Evolutionary conservation across 768 basidiomycete species (phyloP).

Genomic region (Infundibulicybe gibba): DNA sequence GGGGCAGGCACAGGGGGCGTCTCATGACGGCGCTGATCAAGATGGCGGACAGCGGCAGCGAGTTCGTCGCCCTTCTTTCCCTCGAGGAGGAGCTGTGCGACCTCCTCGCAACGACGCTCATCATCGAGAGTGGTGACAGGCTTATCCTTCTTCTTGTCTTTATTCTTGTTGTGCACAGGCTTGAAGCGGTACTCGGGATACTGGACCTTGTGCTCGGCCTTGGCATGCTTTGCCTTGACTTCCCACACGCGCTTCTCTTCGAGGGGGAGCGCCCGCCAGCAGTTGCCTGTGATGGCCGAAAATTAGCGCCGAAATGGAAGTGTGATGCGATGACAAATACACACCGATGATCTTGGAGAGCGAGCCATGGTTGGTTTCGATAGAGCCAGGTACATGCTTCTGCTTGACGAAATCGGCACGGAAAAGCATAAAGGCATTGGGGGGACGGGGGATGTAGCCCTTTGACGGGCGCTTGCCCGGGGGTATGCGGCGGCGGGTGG

Average conservation of each 20-base stretch:
- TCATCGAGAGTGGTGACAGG: conserved; percentile 41
- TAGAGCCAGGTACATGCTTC: conserved; percentile 74
- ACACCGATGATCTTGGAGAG: conserved; percentile 47
- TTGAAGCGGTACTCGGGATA: conserved; percentile 67
- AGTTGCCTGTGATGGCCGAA: conserved; percentile 57
- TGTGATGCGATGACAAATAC: conserved; percentile 20
- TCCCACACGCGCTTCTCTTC: conserved; percentile 76
- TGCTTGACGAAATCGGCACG: conserved; percentile 77
- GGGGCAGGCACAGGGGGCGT: conserved; percentile 10
- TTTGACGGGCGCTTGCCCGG: conserved; percentile 58
- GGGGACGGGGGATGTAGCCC: conserved; percentile 75
- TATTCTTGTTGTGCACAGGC: conserved; percentile 51
- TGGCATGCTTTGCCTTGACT: conserved; percentile 65
- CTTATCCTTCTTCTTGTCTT: conserved; percentile 37
- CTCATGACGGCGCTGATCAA: conserved; percentile 35
- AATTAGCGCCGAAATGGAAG: conserved; percentile 19
- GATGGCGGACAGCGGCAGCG: conserved; percentile 51
- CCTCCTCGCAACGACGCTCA: conserved; percentile 64
- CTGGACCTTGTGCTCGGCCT: conserved; percentile 63
- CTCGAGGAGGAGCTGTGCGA: conserved; percentile 59
- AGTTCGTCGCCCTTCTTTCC: conserved; percentile 72
- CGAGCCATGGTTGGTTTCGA: conserved; percentile 38
- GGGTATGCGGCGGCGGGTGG: conserved; percentile 45
- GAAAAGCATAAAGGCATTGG: conserved; percentile 87
- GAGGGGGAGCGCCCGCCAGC: conserved; percentile 69